Evolutionary conservation across 2,329 filamentous ascomycete genomes (phyloP).

Genomic region (Fusarium temperatum): DNA sequence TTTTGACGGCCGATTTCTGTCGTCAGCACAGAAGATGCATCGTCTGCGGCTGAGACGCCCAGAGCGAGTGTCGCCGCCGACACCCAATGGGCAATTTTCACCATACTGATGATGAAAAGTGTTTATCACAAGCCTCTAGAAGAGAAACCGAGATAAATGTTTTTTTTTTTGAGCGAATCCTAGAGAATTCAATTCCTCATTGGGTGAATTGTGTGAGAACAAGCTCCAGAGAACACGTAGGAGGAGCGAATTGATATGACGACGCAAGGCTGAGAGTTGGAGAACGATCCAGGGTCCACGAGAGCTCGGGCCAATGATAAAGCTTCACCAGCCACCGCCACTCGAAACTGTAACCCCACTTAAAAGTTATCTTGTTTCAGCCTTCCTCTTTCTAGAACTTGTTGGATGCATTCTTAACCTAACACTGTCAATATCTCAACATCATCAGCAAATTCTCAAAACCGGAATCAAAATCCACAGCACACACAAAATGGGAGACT

Average conservation of each 20-base stretch:
- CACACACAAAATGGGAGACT: conserved; percentile 46
- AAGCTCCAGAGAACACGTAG: conserved; percentile 40
- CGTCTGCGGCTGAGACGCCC: conserved; percentile 40
- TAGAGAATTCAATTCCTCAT: conserved; percentile 14
- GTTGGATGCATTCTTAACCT: background rate
- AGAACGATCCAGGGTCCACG: background rate
- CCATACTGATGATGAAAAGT: conserved; percentile 39
- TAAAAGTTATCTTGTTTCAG: conserved; percentile 22
- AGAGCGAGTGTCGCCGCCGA: conserved; percentile 43
- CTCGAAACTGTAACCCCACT: conserved; percentile 1
- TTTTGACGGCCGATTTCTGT: conserved; percentile 62
- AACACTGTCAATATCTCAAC: background rate
- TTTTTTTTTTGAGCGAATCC: background rate
- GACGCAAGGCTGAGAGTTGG: conserved; percentile 41
- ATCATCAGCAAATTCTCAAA: background rate
- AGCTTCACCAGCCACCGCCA: conserved; percentile 36
- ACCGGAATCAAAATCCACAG: background rate
- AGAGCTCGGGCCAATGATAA: conserved; percentile 39
- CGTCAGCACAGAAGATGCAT: conserved; percentile 52
- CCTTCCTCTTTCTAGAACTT: conserved; percentile 27
- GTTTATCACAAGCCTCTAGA: background rate
- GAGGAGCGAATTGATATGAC: conserved; percentile 14
- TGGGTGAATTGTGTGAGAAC: background rate
- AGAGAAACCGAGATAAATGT: background rate
- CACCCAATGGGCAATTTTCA: conserved; percentile 45